phyloP scores from a whole-genome alignment of 177 flowering plant species.

The Tripterygium wilfordii region DNA sequence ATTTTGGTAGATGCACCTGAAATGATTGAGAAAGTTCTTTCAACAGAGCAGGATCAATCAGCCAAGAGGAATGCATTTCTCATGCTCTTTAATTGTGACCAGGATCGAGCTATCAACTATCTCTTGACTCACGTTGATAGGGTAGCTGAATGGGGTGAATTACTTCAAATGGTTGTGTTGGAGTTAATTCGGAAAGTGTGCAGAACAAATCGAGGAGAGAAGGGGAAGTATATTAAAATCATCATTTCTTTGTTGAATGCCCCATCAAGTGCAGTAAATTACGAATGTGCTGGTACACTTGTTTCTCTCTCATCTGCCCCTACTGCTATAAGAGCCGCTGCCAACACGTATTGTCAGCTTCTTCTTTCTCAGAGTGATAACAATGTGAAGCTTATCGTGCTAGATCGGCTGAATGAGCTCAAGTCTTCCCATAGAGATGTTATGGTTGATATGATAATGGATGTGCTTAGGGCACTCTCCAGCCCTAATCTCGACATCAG shows the following conservation, averaged over 20 bases:
- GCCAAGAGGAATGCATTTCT: slow-evolving; percentile 63
- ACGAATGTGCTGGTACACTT: slow-evolving; percentile 68
- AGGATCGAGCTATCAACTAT: slow-evolving; percentile 56
- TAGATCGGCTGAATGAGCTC: slow-evolving; percentile 72
- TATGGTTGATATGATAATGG: too few relatives aligned
- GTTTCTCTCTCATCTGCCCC: slow-evolving; percentile 76
- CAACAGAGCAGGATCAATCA: slow-evolving; percentile 55
- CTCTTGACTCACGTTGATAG: slow-evolving; percentile 47
- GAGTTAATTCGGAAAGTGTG: slow-evolving; percentile 69
- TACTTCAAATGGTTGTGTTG: slow-evolving; percentile 31
- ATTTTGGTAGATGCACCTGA: slow-evolving; percentile 63
- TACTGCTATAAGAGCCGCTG: slow-evolving; percentile 68
- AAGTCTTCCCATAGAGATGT: too few relatives aligned
- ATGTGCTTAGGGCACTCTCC: too few relatives aligned
- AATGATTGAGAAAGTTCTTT: slow-evolving; percentile 47
- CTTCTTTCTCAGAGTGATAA: slow-evolving; percentile 74
- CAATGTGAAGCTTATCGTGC: slow-evolving; percentile 82
- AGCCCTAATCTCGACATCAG: too few relatives aligned
- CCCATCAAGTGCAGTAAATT: slow-evolving; percentile 56
- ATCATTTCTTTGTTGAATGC: slow-evolving; percentile 56
- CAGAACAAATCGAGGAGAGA: slow-evolving; percentile 52
- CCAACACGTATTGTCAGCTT: slow-evolving; percentile 63
- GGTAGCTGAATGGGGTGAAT: slow-evolving; percentile 23
- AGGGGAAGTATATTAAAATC: slow-evolving; percentile 65
- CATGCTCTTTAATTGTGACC: slow-evolving; percentile 63